phyloP scores from a whole-genome alignment of 1,284 basidiomycete species.

The Puccinia hordei region DNA sequence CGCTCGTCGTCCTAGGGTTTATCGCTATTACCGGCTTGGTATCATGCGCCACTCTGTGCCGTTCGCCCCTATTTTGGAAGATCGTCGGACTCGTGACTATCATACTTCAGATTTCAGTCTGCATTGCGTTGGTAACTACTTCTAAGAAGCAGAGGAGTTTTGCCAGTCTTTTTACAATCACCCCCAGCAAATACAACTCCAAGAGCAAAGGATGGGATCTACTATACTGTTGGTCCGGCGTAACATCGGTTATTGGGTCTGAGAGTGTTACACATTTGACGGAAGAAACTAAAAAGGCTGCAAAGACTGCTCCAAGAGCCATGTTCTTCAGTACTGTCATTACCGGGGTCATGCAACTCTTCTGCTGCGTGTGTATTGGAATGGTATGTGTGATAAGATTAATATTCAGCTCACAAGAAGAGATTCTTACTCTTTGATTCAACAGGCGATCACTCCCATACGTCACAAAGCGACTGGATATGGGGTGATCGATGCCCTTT shows the following conservation, averaged over 20 bases:
- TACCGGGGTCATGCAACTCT: not conserved
- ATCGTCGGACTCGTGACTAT: conserved; percentile 2
- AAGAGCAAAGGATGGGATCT: conserved; percentile 18
- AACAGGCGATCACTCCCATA: no score
- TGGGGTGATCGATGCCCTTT: no score
- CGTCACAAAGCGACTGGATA: no score
- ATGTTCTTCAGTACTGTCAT: conserved; percentile 25
- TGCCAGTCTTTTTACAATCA: conserved; percentile 12
- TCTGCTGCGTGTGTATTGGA: conserved; percentile 24
- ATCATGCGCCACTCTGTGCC: conserved; percentile 1
- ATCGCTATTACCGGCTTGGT: conserved; percentile 2
- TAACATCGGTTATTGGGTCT: conserved; percentile 7
- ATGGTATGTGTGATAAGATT: no score
- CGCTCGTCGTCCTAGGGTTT: not conserved
- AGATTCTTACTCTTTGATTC: no score
- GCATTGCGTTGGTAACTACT: conserved; percentile 29
- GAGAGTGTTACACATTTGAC: conserved; percentile 38
- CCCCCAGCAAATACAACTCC: not conserved
- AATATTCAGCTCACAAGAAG: no score
- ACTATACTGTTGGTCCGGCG: not conserved
- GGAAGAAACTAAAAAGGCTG: conserved; percentile 36
- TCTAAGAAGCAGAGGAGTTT: conserved; percentile 30
- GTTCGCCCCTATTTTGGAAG: conserved; percentile 45
- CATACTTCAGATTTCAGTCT: conserved; percentile 22
- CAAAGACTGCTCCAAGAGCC: conserved; percentile 16